Conservation (phyloP, 164 flowering plant species). For the Taxillus chinensis region DNA sequence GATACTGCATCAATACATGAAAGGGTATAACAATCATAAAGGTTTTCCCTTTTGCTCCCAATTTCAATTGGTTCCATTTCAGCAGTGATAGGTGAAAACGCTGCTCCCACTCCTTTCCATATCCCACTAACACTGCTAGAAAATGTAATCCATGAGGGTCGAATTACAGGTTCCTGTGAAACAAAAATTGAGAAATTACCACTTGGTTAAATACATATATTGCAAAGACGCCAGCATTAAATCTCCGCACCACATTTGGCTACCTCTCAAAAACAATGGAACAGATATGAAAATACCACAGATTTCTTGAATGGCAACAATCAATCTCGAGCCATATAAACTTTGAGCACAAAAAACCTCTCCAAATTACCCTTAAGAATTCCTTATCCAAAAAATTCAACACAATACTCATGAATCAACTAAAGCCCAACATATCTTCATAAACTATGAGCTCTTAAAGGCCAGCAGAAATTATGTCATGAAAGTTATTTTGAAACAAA, state of each 20-base stretch:
- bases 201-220: not conserved
- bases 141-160: constrained; percentile 81
- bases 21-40: constrained; percentile 80
- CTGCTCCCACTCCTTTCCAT: constrained; percentile 98
- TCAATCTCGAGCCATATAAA: no score
- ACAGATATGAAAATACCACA: not conserved
- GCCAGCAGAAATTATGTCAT: no score
- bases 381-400: no score
- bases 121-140: constrained; percentile 91
- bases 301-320: not conserved
- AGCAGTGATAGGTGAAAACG: constrained; percentile 86
- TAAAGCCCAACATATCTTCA: no score
- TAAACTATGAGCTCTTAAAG: no score
- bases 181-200: not conserved
- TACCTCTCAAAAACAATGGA: no score
- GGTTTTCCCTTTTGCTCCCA: constrained; percentile 49
- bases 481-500: no score
- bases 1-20: constrained; percentile 45
- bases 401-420: no score
- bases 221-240: not conserved
- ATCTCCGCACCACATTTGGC: not conserved
- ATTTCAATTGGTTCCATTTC: constrained; percentile 90
- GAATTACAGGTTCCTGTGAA: constrained; percentile 88
- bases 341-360: no score
- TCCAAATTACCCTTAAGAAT: no score